These are phyloP conservation scores for Heliocybe sulcata DNA, from an alignment of 1,284 basidiomycete species.

Conservation along the genomic window DNA sequence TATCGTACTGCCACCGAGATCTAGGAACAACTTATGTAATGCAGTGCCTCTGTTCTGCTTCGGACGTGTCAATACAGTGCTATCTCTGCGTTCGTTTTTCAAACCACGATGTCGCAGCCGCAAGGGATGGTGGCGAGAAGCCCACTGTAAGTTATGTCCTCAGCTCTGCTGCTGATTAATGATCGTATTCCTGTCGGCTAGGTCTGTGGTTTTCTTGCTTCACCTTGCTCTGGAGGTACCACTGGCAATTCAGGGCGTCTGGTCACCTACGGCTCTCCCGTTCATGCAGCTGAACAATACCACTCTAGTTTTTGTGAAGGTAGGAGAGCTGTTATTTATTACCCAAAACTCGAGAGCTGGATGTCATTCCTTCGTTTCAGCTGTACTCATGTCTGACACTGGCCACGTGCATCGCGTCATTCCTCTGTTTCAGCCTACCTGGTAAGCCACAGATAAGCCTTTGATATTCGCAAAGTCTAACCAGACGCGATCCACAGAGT, in stretches of 20 bases:
- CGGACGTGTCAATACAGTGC: background rate
- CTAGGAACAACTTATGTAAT: background rate
- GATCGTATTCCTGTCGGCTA: slow-evolving; percentile 14
- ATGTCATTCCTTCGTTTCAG: slow-evolving; percentile 23
- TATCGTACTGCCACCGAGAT: background rate
- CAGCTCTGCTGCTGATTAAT: background rate
- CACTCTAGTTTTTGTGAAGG: slow-evolving; percentile 68
- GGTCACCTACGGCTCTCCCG: slow-evolving; percentile 53
- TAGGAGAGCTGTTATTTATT: slow-evolving; percentile 16
- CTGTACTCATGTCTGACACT: slow-evolving; percentile 56
- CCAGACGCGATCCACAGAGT: slow-evolving; percentile 39
- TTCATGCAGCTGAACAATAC: slow-evolving; percentile 81
- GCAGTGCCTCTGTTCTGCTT: background rate
- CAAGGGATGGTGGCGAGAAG: background rate
- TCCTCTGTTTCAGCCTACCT: slow-evolving; percentile 60
- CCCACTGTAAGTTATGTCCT: background rate
- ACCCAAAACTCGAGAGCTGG: background rate
- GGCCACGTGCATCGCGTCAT: slow-evolving; percentile 47
- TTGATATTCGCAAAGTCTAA: background rate
- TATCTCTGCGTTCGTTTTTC: background rate
- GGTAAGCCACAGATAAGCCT: slow-evolving; percentile 31
- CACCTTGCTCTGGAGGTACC: slow-evolving; percentile 76
- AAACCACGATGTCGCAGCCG: background rate
- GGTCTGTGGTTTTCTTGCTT: slow-evolving; percentile 63
- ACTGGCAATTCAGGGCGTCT: slow-evolving; percentile 66